Percentiles rank a stretch among this genome's conserved stretches.
Conservation (phyloP, 306 rosid genomes). For the Canavalia ensiformis region DNA sequence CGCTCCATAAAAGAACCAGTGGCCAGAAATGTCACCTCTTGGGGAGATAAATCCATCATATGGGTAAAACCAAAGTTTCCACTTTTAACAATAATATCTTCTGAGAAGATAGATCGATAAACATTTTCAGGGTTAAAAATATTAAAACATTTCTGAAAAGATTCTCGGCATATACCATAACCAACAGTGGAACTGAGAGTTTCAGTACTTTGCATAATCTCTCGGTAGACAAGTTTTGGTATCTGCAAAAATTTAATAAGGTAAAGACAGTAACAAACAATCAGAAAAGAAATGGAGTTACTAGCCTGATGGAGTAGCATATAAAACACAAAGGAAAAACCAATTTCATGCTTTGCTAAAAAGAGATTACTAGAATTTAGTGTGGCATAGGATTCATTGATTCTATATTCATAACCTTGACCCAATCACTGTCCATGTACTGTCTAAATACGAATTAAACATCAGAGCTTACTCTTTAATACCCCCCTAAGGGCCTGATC, state of each 20-base stretch:
- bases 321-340: background rate
- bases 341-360: slow-evolving; percentile 14
- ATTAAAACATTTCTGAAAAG: slow-evolving; percentile 61
- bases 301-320: slow-evolving; percentile 7
- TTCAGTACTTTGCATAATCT: slow-evolving; percentile 60
- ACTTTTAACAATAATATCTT: slow-evolving; percentile 53
- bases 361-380: slow-evolving; percentile 22
- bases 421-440: background rate
- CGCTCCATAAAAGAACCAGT: slow-evolving; percentile 73
- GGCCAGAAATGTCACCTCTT: slow-evolving; percentile 79
- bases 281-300: background rate
- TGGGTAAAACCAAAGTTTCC: slow-evolving; percentile 82
- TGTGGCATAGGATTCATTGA: slow-evolving; percentile 3
- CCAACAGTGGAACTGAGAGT: slow-evolving; percentile 54
- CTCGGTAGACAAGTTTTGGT: slow-evolving; percentile 75
- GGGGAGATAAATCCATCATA: slow-evolving; percentile 70
- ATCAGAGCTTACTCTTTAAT: background rate
- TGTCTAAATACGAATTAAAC: background rate
- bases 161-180: slow-evolving; percentile 62
- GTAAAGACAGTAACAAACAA: background rate
- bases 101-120: slow-evolving; percentile 63
- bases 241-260: slow-evolving; percentile 51
- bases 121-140: slow-evolving; percentile 71
- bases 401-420: slow-evolving; percentile 17
- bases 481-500: background rate